Evolutionary conservation across 2,329 filamentous ascomycete genomes (phyloP), one percentile per base, ranked within the genome.

Genomic region (Colletotrichum australisinense): DNA sequence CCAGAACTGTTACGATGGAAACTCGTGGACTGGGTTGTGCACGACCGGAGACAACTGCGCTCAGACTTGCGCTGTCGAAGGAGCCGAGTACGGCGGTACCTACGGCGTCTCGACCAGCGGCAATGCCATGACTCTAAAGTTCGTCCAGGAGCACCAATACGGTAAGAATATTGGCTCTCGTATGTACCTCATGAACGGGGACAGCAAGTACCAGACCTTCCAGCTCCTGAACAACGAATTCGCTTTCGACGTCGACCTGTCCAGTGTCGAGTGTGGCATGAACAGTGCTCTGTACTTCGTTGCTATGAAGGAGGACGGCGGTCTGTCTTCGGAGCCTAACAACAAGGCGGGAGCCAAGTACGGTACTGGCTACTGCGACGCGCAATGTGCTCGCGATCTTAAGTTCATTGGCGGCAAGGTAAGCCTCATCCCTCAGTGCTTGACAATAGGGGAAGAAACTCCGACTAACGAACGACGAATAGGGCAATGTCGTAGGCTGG

Each of bases 231-330:
- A 88, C 81, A 84, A 88, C 77, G 90, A 92, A 78, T 88, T 92
- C 78, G 88, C 88, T n/a, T 91, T 92, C 72, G 89, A 91, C 63
- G 89, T 92, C 19, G 90, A 92, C 78, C 85, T 91, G 56, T 91
- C 89, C 57, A 86, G 87, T 72, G 84, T 92, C n/a, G 87, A 77
- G 19, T 92, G 91, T 76, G 91, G 91, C 65, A 81, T 92, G 74
- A 92, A 93, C 80, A 90, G 89, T 68, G 90, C 90, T 30, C 80
- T 92, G 8, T 78, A 78, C 57, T 76, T 78, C 56, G 75, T 76
- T 53, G 30, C 73, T 38, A 90, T 90, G 89, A 85, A 88, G 24
- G 81, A 83, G 42, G 86, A 89, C 70, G 88, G 88, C 75, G 88
- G 88, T 66, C 80, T 84, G 77, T 77, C 79, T 78, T 84, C 83